phyloP scores from a whole-genome alignment of 2,329 filamentous ascomycete genomes.

The Aspergillus calidoustus region DNA sequence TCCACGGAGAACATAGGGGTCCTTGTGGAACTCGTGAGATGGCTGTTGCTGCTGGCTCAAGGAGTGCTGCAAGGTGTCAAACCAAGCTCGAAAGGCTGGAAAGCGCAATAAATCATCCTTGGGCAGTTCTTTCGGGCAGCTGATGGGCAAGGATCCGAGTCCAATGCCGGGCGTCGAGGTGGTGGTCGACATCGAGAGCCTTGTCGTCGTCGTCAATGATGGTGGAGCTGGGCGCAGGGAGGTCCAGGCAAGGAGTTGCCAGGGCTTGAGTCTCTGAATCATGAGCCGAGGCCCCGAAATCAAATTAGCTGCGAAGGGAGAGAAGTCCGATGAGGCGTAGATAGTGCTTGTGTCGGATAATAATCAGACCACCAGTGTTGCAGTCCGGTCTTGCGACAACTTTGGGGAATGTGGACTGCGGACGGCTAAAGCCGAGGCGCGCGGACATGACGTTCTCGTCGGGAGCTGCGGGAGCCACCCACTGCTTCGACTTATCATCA shows the following conservation, averaged over 20 bases:
- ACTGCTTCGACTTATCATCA: not conserved
- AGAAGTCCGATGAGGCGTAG: not conserved
- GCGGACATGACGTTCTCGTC: slow-evolving; percentile 1
- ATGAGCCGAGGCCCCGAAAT: slow-evolving; percentile 15
- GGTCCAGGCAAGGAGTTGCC: slow-evolving; percentile 2
- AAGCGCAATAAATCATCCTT: slow-evolving; percentile 54
- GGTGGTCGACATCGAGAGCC: slow-evolving; percentile 48
- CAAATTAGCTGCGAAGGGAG: not conserved
- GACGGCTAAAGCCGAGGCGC: not conserved
- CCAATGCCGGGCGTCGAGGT: slow-evolving; percentile 39
- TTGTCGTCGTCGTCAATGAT: slow-evolving; percentile 6
- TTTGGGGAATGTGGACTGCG: not conserved
- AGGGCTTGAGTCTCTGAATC: slow-evolving; percentile 6
- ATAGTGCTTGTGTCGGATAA: not conserved
- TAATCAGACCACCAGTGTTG: not conserved
- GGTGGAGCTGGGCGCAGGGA: slow-evolving; percentile 15
- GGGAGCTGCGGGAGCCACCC: slow-evolving; percentile 3
- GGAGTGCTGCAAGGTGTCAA: slow-evolving; percentile 54
- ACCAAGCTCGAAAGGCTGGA: slow-evolving; percentile 61
- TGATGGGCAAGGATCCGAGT: slow-evolving; percentile 44
- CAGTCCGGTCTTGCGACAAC: not conserved
- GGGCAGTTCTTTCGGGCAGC: slow-evolving; percentile 49
- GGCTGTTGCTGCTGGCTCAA: slow-evolving; percentile 51
- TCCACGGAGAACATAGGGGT: slow-evolving; percentile 56
- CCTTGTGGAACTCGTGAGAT: slow-evolving; percentile 55